Percentiles rank a stretch among this genome's conserved stretches.
Evolutionary conservation across 306 rosid genomes (phyloP).

Genomic region (Rosa rugosa): DNA sequence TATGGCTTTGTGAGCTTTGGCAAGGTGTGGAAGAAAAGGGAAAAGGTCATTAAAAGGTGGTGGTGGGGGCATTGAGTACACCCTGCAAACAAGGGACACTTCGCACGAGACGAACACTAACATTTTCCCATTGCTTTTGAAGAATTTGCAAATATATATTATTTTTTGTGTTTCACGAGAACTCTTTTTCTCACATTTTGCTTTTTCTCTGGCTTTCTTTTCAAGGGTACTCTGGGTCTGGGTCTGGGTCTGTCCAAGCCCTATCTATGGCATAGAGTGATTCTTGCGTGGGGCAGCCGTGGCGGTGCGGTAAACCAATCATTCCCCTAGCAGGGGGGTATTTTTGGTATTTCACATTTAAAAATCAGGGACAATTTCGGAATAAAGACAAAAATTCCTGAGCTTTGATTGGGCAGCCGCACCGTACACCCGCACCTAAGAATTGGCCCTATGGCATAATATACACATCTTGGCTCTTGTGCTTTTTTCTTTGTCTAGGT

Average conservation of each 20-base stretch:
- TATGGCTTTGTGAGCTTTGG: slow-evolving; percentile 28
- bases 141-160: slow-evolving; percentile 24
- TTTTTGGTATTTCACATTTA: no score
- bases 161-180: slow-evolving; percentile 60
- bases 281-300: no score
- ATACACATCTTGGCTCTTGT: slow-evolving; percentile 49
- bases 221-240: not conserved
- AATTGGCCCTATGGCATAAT: not conserved
- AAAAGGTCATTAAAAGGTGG: slow-evolving; percentile 30
- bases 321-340: no score
- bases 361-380: no score
- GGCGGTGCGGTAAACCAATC: no score
- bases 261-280: slow-evolving; percentile 13
- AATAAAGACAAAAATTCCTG: no score
- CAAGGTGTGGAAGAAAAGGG: not conserved
- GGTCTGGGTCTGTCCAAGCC: slow-evolving; percentile 35
- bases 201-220: slow-evolving; percentile 40
- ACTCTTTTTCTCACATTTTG: slow-evolving; percentile 20
- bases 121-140: slow-evolving; percentile 1
- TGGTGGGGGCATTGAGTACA: slow-evolving; percentile 51
- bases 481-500: slow-evolving; percentile 39
- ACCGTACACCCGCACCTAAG: no score
- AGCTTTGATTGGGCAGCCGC: no score
- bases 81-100: slow-evolving; percentile 71
- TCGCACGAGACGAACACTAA: slow-evolving; percentile 39